phyloP scores from a whole-genome alignment of 129 eudicot genomes.

The Arctium lappa region DNA sequence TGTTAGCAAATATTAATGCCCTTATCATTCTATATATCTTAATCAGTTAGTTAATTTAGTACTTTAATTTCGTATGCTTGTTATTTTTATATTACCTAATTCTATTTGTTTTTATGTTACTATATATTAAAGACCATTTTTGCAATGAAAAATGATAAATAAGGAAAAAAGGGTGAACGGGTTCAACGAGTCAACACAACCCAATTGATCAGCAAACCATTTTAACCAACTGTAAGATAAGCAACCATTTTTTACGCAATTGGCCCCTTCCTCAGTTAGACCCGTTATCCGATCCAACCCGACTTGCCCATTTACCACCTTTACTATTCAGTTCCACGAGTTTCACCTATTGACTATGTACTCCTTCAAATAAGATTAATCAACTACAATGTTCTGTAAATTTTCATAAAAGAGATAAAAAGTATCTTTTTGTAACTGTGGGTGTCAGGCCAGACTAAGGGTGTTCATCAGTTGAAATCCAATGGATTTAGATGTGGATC shows the following conservation, averaged over 20 bases:
- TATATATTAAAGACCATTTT: background rate
- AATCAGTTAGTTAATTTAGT: background rate
- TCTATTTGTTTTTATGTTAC: background rate
- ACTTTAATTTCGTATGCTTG: background rate
- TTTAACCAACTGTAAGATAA: background rate
- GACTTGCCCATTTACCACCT: background rate
- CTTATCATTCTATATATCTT: background rate
- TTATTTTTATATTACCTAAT: background rate
- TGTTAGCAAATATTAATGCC: constrained; percentile 9
- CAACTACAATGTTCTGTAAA: background rate
- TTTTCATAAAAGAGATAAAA: too few species aligned
- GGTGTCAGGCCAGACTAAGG: background rate
- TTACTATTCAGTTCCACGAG: background rate
- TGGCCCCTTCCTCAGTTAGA: background rate
- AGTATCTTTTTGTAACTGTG: background rate
- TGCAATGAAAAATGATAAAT: background rate
- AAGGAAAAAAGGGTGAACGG: background rate
- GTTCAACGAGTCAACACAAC: background rate
- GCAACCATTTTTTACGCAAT: background rate
- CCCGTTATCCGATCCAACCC: background rate
- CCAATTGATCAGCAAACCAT: background rate
- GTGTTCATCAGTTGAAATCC: too few species aligned
- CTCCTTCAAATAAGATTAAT: background rate
- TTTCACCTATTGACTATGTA: background rate
- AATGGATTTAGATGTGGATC: too few species aligned